Evolutionary conservation across 345 rosid genomes (phyloP).

Genomic region (Hibiscus trionum): DNA sequence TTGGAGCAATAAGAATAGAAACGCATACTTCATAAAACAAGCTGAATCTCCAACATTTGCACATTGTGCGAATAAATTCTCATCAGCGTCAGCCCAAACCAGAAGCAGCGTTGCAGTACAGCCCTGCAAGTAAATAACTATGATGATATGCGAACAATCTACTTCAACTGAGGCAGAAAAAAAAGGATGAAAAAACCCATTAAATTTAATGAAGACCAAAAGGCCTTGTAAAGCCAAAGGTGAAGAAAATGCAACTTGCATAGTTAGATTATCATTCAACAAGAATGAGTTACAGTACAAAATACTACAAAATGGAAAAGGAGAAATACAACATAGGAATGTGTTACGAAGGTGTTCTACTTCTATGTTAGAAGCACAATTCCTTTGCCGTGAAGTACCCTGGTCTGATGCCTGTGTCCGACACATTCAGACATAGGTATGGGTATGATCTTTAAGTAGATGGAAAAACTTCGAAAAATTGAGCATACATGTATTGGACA

Average conservation of each 20-base stretch:
- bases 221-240: neutral
- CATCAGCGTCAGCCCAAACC: conserved; percentile 58
- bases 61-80: conserved; percentile 65
- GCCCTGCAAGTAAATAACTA: conserved; percentile 46
- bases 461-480: neutral
- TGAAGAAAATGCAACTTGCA: neutral
- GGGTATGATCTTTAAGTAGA: neutral
- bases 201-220: neutral
- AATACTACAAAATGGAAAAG: neutral
- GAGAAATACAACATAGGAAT: neutral
- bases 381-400: neutral
- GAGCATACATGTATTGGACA: neutral
- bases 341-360: neutral
- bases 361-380: neutral
- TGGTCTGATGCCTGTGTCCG: neutral
- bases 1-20: conserved; percentile 7
- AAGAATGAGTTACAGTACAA: neutral
- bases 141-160: neutral
- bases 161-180: neutral
- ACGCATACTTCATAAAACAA: conserved; percentile 66
- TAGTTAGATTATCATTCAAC: neutral
- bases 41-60: conserved; percentile 95
- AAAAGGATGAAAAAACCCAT: neutral
- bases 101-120: conserved; percentile 89
- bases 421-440: neutral